Percentiles rank a stretch among this genome's conserved stretches.
Evolutionary conservation across 2,329 filamentous ascomycete genomes (phyloP).

Genomic region (Phialocephala sp.): DNA sequence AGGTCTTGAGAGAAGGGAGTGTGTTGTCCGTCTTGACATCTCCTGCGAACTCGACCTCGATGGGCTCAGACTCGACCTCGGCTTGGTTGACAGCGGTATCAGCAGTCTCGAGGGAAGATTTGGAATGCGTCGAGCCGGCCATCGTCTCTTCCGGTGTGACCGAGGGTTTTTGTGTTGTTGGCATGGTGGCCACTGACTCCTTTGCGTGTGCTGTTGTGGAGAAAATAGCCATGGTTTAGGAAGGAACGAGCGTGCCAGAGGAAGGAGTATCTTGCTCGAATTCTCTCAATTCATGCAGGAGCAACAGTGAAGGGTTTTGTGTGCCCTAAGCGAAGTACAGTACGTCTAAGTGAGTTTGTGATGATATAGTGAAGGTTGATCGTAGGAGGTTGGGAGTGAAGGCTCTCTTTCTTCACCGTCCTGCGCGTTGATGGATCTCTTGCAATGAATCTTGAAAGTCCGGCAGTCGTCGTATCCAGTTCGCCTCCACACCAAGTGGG

Average conservation of each 20-base stretch:
- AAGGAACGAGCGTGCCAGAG: neutral
- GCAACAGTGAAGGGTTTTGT: neutral
- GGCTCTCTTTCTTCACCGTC: neutral
- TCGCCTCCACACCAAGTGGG: neutral
- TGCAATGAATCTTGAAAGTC: neutral
- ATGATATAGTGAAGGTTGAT: no score
- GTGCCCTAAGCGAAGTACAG: neutral
- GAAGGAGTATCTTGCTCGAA: neutral
- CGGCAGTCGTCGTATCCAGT: neutral
- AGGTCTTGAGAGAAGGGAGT: constrained; percentile 54
- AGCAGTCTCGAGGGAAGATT: constrained; percentile 4
- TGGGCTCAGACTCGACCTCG: neutral
- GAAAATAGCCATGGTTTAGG: constrained; percentile 7
- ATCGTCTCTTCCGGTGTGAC: constrained; percentile 2
- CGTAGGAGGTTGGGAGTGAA: no score
- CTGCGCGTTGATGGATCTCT: neutral
- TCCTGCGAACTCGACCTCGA: constrained; percentile 57
- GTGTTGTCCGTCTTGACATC: constrained; percentile 61
- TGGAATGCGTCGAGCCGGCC: neutral
- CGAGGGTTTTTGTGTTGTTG: neutral
- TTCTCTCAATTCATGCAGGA: constrained; percentile 9
- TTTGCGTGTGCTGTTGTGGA: neutral
- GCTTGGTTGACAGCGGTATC: constrained; percentile 2
- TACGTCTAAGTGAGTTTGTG: no score
- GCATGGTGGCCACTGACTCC: neutral